Evolutionary conservation across 2,329 filamentous ascomycete genomes (phyloP).

Genomic region (Neofusicoccum laricinum): DNA sequence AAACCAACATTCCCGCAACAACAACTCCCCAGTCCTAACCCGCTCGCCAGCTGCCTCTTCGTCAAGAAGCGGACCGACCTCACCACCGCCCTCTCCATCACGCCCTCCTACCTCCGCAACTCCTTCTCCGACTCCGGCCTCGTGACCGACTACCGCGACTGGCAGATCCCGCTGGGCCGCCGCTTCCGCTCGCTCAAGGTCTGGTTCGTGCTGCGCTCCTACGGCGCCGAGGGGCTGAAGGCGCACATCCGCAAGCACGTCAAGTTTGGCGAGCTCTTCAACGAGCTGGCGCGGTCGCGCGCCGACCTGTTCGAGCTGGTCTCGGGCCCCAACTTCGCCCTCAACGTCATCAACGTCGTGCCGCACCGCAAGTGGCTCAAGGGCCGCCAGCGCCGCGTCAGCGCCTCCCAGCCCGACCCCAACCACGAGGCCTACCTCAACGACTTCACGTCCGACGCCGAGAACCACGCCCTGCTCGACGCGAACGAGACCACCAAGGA

Average conservation of each 20-base stretch:
- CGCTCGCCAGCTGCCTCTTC: constrained; percentile 64
- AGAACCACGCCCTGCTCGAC: constrained; percentile 47
- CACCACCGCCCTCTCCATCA: constrained; percentile 75
- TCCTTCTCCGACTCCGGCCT: constrained; percentile 74
- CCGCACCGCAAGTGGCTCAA: constrained; percentile 30
- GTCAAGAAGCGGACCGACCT: constrained; percentile 73
- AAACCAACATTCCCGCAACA: neutral
- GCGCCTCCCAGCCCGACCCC: constrained; percentile 26
- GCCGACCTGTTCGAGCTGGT: constrained; percentile 73
- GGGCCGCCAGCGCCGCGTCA: constrained; percentile 15
- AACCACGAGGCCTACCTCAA: constrained; percentile 32
- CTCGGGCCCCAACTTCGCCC: constrained; percentile 70
- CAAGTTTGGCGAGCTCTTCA: constrained; percentile 67
- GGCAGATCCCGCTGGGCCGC: constrained; percentile 90
- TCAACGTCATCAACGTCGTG: constrained; percentile 73
- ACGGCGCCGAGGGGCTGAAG: constrained; percentile 73
- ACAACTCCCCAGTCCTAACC: neutral
- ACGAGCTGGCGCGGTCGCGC: constrained; percentile 55
- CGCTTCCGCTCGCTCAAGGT: constrained; percentile 88
- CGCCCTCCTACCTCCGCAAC: constrained; percentile 80
- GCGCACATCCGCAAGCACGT: constrained; percentile 70
- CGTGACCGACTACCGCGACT: constrained; percentile 94
- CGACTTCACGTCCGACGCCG: constrained; percentile 33
- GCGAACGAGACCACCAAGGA: constrained; percentile 68
- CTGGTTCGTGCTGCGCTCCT: constrained; percentile 88